Conservation (phyloP, 2,329 filamentous ascomycete species). For the Phoma sp. region DNA sequence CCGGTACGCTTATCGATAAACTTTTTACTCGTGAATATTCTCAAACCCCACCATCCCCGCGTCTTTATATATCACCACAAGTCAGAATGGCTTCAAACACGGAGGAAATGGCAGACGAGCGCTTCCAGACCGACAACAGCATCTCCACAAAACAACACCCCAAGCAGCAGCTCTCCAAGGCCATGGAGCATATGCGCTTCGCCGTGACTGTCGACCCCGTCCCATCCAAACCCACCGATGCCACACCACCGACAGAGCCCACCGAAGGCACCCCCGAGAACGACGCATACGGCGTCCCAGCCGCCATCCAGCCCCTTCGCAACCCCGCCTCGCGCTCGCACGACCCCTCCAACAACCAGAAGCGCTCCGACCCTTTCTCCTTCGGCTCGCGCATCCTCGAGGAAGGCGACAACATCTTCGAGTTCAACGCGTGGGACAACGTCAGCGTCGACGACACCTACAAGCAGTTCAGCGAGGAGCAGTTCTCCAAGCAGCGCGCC, state of each 20-base stretch:
- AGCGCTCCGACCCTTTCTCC: slow-evolving; percentile 90
- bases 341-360: slow-evolving; percentile 76
- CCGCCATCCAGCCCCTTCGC: slow-evolving; percentile 54
- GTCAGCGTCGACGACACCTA: slow-evolving; percentile 92
- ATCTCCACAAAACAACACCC: slow-evolving; percentile 42
- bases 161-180: slow-evolving; percentile 57
- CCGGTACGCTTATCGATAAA: slow-evolving; percentile 14
- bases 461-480: slow-evolving; percentile 82
- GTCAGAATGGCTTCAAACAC: slow-evolving; percentile 28
- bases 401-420: slow-evolving; percentile 87
- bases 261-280: slow-evolving; percentile 28
- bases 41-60: slow-evolving; percentile 7
- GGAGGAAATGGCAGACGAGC: slow-evolving; percentile 22
- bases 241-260: slow-evolving; percentile 21
- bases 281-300: slow-evolving; percentile 60
- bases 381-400: slow-evolving; percentile 90
- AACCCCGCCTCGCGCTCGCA: slow-evolving; percentile 68
- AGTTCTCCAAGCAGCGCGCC: slow-evolving; percentile 84
- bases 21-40: slow-evolving; percentile 5
- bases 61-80: not conserved
- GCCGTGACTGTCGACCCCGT: slow-evolving; percentile 55
- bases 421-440: slow-evolving; percentile 99
- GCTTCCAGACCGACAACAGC: slow-evolving; percentile 44
- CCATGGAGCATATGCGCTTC: slow-evolving; percentile 61
- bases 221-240: slow-evolving; percentile 24